Percentiles rank a stretch among this genome's conserved stretches.
These are phyloP conservation scores for Hypoxylon sp. DNA, from an alignment of 2,329 filamentous ascomycete genomes.

Conservation along the genomic window DNA sequence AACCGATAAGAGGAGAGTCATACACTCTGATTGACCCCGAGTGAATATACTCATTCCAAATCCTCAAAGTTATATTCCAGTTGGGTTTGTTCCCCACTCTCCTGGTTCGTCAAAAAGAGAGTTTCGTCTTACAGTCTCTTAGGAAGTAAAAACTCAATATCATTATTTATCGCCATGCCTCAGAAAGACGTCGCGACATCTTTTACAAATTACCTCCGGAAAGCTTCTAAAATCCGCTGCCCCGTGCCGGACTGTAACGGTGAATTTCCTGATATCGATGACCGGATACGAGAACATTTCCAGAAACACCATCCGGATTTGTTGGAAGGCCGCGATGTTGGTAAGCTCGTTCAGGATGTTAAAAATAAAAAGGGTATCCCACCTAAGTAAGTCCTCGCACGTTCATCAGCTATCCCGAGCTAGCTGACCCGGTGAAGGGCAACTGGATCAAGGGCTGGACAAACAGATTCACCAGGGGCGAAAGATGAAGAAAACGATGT, in stretches of 20 bases:
- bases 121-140: neutral
- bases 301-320: conserved; percentile 23
- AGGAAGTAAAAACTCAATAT: conserved; percentile 1
- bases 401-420: neutral
- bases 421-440: conserved; percentile 23
- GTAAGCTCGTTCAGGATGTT: conserved; percentile 29
- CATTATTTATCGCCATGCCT: conserved; percentile 24
- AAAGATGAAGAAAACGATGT: conserved; percentile 29
- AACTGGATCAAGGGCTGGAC: conserved; percentile 18
- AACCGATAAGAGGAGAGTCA: conserved; percentile 29
- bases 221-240: conserved; percentile 33
- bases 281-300: conserved; percentile 37
- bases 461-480: conserved; percentile 4
- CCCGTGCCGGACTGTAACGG: conserved; percentile 16
- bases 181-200: conserved; percentile 33
- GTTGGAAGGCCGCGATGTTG: conserved; percentile 19
- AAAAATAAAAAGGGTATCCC: conserved; percentile 25
- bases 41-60: neutral
- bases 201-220: conserved; percentile 41
- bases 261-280: conserved; percentile 30
- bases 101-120: neutral
- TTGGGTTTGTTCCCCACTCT: neutral
- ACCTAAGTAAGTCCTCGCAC: conserved; percentile 20
- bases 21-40: conserved; percentile 20
- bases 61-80: neutral